These are phyloP conservation scores for Corylus avellana DNA, from an alignment of 306 rosid genomes.

Conservation along the genomic window DNA sequence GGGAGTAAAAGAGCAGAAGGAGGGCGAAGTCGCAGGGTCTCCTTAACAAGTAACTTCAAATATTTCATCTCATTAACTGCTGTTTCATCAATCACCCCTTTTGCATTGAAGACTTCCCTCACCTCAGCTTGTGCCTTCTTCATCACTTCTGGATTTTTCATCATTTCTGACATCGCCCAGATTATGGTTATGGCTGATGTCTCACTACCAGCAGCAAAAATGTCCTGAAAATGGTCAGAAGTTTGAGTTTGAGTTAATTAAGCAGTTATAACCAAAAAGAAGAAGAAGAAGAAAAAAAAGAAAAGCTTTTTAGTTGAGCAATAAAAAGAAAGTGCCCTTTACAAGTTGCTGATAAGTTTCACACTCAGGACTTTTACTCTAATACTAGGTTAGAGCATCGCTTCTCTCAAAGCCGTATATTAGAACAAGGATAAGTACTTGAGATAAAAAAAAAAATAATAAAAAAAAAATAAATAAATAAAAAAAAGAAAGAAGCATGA, in stretches of 20 bases:
- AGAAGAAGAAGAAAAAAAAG: too few species aligned
- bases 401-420: too few species aligned
- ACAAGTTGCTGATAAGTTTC: too few species aligned
- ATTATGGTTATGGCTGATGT: conserved; percentile 33
- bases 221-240: conserved; percentile 5
- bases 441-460: too few species aligned
- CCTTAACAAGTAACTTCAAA: conserved; percentile 3
- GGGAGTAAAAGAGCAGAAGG: conserved; percentile 17
- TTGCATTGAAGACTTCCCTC: not conserved
- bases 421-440: too few species aligned
- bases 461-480: too few species aligned
- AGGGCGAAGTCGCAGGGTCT: conserved; percentile 14
- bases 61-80: conserved; percentile 10
- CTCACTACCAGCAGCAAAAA: conserved; percentile 38
- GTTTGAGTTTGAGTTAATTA: not conserved
- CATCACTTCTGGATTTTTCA: conserved; percentile 16
- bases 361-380: too few species aligned
- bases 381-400: too few species aligned
- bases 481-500: too few species aligned
- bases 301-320: too few species aligned
- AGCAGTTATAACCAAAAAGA: conserved; percentile 11
- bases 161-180: conserved; percentile 45
- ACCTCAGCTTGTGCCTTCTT: conserved; percentile 14
- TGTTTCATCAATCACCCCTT: not conserved
- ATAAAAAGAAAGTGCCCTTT: too few species aligned